Evolutionary conservation across 2,329 filamentous ascomycete genomes (phyloP).

Genomic region (Seiridium cupressi): DNA sequence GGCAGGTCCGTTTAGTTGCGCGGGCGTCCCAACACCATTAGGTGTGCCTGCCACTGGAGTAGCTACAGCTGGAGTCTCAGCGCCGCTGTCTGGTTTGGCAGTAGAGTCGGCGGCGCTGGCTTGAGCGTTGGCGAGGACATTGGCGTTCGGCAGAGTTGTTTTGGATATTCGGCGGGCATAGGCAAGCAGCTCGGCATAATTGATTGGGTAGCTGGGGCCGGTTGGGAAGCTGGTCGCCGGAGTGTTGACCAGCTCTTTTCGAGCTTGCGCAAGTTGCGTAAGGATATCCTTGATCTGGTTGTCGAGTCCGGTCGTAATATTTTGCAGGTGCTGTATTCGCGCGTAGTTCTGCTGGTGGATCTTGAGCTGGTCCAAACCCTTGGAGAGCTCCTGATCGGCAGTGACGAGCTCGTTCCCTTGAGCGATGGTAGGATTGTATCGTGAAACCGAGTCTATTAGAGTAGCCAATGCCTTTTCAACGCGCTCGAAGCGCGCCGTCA

Average conservation of each 20-base stretch:
- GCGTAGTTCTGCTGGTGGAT: conserved; percentile 72
- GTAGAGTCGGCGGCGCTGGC: conserved; percentile 28
- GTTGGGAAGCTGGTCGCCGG: conserved; percentile 55
- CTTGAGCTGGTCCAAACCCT: conserved; percentile 67
- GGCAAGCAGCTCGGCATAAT: conserved; percentile 70
- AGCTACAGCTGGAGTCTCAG: conserved; percentile 17
- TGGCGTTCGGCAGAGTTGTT: conserved; percentile 70
- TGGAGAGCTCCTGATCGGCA: conserved; percentile 67
- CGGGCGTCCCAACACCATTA: conserved; percentile 3
- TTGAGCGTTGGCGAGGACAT: conserved; percentile 38
- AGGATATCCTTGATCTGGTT: conserved; percentile 70
- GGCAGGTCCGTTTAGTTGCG: too few relatives aligned
- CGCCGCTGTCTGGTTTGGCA: conserved; percentile 21
- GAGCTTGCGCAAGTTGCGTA: conserved; percentile 66
- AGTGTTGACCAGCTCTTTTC: conserved; percentile 68
- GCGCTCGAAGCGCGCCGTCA: conserved; percentile 63
- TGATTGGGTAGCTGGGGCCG: conserved; percentile 53
- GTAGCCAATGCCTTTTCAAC: conserved; percentile 65
- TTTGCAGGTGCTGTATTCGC: conserved; percentile 67
- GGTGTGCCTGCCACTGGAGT: conserved; percentile 8
- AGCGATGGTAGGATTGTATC: conserved; percentile 72
- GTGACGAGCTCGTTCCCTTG: conserved; percentile 68
- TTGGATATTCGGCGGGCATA: conserved; percentile 80
- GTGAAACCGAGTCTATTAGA: conserved; percentile 76
- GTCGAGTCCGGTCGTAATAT: conserved; percentile 64